phyloP scores from a whole-genome alignment of 768 basidiomycete genomes.

The Termitomyces sp. region DNA sequence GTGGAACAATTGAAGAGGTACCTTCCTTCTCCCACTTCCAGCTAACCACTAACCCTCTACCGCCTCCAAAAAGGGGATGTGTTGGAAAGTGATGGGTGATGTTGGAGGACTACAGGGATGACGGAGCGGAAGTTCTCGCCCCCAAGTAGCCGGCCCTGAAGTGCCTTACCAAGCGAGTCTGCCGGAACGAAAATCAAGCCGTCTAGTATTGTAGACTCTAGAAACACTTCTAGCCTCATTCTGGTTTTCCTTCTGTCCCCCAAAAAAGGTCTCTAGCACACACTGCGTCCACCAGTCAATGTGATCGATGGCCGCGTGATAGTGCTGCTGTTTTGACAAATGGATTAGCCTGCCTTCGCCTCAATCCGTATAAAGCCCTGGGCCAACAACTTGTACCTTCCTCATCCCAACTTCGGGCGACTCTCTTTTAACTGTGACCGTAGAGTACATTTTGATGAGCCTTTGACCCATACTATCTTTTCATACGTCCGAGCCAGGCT shows the following conservation, averaged over 20 bases:
- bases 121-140: conserved; percentile 3
- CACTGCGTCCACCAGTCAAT: background rate
- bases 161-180: conserved; percentile 10
- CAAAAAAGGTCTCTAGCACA: background rate
- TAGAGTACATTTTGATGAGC: conserved; percentile 4
- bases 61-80: conserved; percentile 51
- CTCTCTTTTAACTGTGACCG: background rate
- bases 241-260: background rate
- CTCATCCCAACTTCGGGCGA: background rate
- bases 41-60: conserved; percentile 62
- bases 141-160: conserved; percentile 23
- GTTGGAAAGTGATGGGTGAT: conserved; percentile 29
- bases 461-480: background rate
- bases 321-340: background rate
- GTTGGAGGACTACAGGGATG: conserved; percentile 12
- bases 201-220: background rate
- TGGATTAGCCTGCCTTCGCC: background rate
- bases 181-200: no score
- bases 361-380: background rate
- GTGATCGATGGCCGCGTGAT: conserved; percentile 20
- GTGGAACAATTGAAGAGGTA: conserved; percentile 20
- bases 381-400: background rate
- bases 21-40: conserved; percentile 75
- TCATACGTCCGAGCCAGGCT: conserved; percentile 14
- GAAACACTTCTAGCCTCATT: background rate